These are phyloP conservation scores for Torulaspora maleeae DNA, from an alignment of 805 yeast species.

Conservation along the genomic window DNA sequence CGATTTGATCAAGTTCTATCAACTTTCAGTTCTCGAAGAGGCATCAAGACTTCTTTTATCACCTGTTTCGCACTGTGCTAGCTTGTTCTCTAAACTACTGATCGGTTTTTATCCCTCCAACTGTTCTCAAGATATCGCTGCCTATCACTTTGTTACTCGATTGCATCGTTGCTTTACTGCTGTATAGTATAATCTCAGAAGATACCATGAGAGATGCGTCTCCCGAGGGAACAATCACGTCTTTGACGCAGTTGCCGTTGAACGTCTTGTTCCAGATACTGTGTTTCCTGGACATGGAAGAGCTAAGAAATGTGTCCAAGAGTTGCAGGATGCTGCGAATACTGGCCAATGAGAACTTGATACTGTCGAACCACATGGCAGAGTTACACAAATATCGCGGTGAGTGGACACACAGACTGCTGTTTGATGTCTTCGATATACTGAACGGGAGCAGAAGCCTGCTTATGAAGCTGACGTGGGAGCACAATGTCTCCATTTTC, in stretches of 20 bases:
- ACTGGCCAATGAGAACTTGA: conserved; percentile 24
- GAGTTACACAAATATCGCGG: conserved; percentile 12
- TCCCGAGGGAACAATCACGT: background rate
- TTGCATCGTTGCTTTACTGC: conserved; percentile 9
- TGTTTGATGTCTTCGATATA: conserved; percentile 22
- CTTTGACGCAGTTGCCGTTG: conserved; percentile 22
- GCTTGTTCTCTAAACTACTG: background rate
- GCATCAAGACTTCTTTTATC: background rate
- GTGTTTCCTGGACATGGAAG: conserved; percentile 22
- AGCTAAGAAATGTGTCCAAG: conserved; percentile 19
- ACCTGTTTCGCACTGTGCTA: background rate
- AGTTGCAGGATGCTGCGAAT: conserved; percentile 26
- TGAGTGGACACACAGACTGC: conserved; percentile 21
- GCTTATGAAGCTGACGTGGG: conserved; percentile 9
- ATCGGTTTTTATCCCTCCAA: background rate
- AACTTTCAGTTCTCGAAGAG: background rate
- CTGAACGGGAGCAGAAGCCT: conserved; percentile 16
- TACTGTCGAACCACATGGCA: conserved; percentile 15
- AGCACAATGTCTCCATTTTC: conserved; percentile 16
- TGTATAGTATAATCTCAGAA: conserved; percentile 5
- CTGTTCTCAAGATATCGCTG: conserved; percentile 8
- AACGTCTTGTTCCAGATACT: conserved; percentile 25
- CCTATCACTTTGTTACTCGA: conserved; percentile 4
- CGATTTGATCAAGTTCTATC: background rate
- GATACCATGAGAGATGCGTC: conserved; percentile 1